Evolutionary conservation across 1,139 yeast species (phyloP).

Genomic region (Pneumocystis carinii): DNA sequence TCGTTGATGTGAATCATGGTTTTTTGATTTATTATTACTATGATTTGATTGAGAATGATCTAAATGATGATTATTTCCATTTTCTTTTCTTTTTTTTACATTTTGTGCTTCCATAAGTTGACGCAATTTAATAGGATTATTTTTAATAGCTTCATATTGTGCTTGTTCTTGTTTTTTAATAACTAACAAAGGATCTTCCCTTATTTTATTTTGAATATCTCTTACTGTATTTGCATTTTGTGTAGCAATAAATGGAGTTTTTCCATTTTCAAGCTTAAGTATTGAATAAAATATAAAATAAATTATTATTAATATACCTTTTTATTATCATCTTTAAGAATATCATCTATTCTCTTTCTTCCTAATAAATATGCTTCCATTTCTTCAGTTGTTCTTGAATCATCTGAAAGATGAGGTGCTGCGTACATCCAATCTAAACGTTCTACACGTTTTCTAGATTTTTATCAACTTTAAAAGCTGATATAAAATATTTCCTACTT

Average conservation of each 20-base stretch:
- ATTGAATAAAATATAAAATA: background rate
- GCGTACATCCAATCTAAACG: conserved; percentile 81
- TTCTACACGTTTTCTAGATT: conserved; percentile 26
- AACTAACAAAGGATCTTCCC: conserved; percentile 43
- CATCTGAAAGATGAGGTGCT: conserved; percentile 23
- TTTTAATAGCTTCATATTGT: conserved; percentile 13
- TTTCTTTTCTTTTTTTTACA: background rate
- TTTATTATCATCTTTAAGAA: conserved; percentile 15
- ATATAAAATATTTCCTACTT: conserved; percentile 17
- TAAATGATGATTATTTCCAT: background rate
- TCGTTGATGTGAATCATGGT: background rate
- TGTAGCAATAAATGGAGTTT: conserved; percentile 15
- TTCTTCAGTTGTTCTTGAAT: conserved; percentile 19
- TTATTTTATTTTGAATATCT: conserved; percentile 21
- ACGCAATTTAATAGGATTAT: conserved; percentile 13
- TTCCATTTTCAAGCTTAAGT: conserved; percentile 10
- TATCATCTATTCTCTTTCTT: conserved; percentile 32
- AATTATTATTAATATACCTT: conserved; percentile 10
- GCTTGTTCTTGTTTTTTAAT: conserved; percentile 32
- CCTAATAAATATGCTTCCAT: conserved; percentile 39
- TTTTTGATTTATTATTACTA: background rate
- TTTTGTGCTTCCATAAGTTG: conserved; percentile 10
- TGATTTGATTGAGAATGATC: background rate
- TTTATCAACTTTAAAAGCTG: background rate
- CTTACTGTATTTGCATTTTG: conserved; percentile 12